phyloP scores from a whole-genome alignment of 2,329 filamentous ascomycete species.

The Harringtonia lauricola region DNA sequence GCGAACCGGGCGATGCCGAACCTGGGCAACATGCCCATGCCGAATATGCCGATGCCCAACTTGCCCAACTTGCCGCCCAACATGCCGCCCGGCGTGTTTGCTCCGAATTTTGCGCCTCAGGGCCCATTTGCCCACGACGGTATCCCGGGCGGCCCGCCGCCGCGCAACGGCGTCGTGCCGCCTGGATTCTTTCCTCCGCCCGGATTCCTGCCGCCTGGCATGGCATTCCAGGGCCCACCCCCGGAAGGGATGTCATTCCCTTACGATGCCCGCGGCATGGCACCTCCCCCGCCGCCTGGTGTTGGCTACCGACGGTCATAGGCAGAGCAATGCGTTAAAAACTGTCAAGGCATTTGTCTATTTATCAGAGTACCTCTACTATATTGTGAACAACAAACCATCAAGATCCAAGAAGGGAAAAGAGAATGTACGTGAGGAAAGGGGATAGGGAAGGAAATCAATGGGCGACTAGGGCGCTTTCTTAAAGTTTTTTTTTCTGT shows the following conservation, averaged over 20 bases:
- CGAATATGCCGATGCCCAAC: slow-evolving; percentile 1
- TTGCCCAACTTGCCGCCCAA: slow-evolving; percentile 6
- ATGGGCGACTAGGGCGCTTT: no score
- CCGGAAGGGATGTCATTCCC: slow-evolving; percentile 38
- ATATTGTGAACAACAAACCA: no score
- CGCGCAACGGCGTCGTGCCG: slow-evolving; percentile 44
- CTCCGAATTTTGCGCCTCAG: slow-evolving; percentile 42
- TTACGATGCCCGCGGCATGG: slow-evolving; percentile 35
- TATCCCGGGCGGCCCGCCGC: slow-evolving; percentile 34
- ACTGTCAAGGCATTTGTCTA: no score
- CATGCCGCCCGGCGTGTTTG: slow-evolving; percentile 35
- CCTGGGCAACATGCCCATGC: slow-evolving; percentile 17
- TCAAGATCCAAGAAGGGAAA: no score
- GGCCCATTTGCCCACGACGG: slow-evolving; percentile 33
- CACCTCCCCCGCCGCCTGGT: slow-evolving; percentile 12
- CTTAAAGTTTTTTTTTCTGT: no score
- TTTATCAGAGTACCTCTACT: no score
- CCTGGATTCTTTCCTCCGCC: slow-evolving; percentile 44
- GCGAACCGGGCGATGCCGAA: slow-evolving; percentile 35
- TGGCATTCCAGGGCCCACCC: slow-evolving; percentile 44
- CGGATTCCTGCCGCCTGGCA: slow-evolving; percentile 42
- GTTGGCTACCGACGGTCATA: slow-evolving; percentile 9
- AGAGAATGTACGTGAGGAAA: no score
- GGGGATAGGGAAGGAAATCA: no score
- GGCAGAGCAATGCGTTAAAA: no score